A percentile compares a stretch with the other conserved stretches of the same genome.
Evolutionary conservation across 306 rosid species (phyloP).

Genomic region (Castanea mollissima): DNA sequence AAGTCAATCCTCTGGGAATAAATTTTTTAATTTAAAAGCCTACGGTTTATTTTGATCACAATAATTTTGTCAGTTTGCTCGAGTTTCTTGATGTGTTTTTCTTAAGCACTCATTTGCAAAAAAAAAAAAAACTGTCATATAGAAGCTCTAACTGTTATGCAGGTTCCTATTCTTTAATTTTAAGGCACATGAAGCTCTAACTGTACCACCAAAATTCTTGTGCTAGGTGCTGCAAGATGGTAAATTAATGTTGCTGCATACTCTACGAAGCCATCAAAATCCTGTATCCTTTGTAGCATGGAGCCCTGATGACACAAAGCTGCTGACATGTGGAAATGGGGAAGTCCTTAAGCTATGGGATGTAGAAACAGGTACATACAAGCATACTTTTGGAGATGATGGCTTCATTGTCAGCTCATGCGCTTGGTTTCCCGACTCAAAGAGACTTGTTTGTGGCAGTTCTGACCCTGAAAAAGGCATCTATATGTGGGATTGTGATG

Average conservation of each 20-base stretch:
- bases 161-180: slow-evolving; percentile 11
- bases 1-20: background rate
- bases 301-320: slow-evolving; percentile 91
- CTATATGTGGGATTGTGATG: slow-evolving; percentile 84
- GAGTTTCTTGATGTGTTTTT: background rate
- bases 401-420: slow-evolving; percentile 91
- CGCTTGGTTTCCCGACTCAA: slow-evolving; percentile 95
- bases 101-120: background rate
- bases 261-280: slow-evolving; percentile 59
- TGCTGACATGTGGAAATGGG: slow-evolving; percentile 85
- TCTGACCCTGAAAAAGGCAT: slow-evolving; percentile 80
- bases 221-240: slow-evolving; percentile 77
- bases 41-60: background rate
- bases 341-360: slow-evolving; percentile 96
- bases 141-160: too few species aligned
- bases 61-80: background rate
- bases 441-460: slow-evolving; percentile 83
- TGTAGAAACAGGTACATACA: slow-evolving; percentile 85
- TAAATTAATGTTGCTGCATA: slow-evolving; percentile 51
- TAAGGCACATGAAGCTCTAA: slow-evolving; percentile 16
- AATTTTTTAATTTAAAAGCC: background rate
- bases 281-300: slow-evolving; percentile 91
- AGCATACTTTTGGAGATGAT: slow-evolving; percentile 75
- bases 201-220: slow-evolving; percentile 9
- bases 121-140: too few species aligned